Evolutionary conservation across 306 rosid species (phyloP), one percentile per base, ranked within the genome.

Genomic region (Sophora flavescens): DNA sequence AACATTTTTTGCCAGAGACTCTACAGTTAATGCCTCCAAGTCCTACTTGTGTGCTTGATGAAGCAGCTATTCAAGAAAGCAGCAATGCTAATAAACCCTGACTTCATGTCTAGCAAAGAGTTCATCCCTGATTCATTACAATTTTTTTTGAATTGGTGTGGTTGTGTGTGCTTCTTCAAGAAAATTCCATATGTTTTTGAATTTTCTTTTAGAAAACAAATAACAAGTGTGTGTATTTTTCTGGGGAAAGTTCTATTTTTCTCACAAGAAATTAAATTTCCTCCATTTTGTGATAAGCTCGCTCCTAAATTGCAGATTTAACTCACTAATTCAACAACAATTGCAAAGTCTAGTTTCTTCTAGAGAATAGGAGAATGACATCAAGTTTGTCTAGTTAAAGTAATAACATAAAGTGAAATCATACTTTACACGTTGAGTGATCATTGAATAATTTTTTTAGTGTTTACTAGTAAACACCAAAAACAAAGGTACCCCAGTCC

Each of bases 21-120:
- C 13, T 8, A 64, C 68, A 82, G 53, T 67, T 78, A 48, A 26
- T 72, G 78, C 83, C 85, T 2, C 62, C 18, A 18, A 72, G 81
- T 26, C 81, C 85, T 17, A 80, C 73, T 51, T 62, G 83, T 11
- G 74, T 82, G 53, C 76, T 83, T 73, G 82, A 75, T 75, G 67
- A 67, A 42, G 72, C 78, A 50, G 79, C 76, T 50, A 75, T 45
- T 47, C 64, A 48, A 70, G 80, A 70, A 35, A 78, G 53, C 75
- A 50, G 30, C 17, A 13, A 36, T 36, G 76, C 64, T 77, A 48
- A 63, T 47, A 71, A 67, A 48, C 69, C 68, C 15, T 81, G 68
- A n/a, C n/a, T n/a, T n/a, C n/a, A n/a, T n/a, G n/a, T n/a, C n/a
- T n/a, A n/a, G n/a, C n/a, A n/a, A n/a, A n/a, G n/a, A n/a, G n/a